A percentile compares a stretch with the other conserved stretches of the same genome.
These are phyloP conservation scores for Sphaerobolus stellatus DNA, from an alignment of 1,284 basidiomycete genomes.

Conservation along the genomic window DNA sequence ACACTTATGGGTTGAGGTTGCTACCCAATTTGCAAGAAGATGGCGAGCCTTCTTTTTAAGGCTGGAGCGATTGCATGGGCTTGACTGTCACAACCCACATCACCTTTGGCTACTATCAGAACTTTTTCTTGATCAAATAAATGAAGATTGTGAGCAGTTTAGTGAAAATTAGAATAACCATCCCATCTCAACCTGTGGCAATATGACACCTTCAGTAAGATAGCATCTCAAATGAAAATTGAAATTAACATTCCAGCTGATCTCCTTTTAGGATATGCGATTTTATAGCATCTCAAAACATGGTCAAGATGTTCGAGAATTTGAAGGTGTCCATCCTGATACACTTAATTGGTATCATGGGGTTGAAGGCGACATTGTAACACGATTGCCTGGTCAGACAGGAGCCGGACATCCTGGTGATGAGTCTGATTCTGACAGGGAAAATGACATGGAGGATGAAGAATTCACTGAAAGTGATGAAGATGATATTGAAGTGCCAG, in stretches of 20 bases:
- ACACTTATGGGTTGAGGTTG: no score
- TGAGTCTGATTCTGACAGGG: constrained; percentile 5
- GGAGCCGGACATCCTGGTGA: constrained; percentile 15
- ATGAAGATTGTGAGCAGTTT: constrained; percentile 39
- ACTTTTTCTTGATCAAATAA: constrained; percentile 41
- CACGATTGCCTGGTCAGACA: constrained; percentile 1
- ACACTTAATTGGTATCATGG: constrained; percentile 17
- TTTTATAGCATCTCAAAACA: not conserved
- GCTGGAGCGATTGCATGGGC: no score
- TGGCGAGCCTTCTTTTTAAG: no score
- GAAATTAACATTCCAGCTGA: no score
- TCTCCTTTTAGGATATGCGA: not conserved
- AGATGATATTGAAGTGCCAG: no score
- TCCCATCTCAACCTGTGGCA: constrained; percentile 30
- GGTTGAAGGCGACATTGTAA: not conserved
- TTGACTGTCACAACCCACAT: constrained; percentile 27
- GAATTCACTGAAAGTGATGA: no score
- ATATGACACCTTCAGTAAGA: constrained; percentile 30
- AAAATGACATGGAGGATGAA: not conserved
- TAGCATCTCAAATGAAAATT: not conserved
- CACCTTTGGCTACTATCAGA: constrained; percentile 46
- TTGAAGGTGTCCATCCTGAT: not conserved
- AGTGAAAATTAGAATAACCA: constrained; percentile 40
- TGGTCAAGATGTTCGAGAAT: not conserved
- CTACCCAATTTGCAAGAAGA: no score